phyloP scores from a whole-genome alignment of 371 early-diverging fungal genomes.

The Batkoa obscura region DNA sequence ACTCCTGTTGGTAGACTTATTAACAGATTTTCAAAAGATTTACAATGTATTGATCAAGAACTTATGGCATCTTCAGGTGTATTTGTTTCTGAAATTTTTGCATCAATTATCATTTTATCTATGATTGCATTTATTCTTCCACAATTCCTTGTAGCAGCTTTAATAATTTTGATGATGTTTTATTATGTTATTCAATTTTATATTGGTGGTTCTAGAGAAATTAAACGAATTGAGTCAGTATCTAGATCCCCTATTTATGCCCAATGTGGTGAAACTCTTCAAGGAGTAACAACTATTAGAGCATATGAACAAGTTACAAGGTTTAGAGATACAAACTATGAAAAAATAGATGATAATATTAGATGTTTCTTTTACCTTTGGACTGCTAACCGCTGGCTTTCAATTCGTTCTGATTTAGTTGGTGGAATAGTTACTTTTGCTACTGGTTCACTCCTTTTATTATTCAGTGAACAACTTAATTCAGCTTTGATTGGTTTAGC shows the following conservation, averaged over 20 bases:
- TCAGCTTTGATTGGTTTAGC: conserved; percentile 59
- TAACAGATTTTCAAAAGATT: conserved; percentile 64
- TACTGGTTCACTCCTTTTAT: conserved; percentile 25
- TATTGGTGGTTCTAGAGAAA: conserved; percentile 44
- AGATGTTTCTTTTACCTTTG: conserved; percentile 51
- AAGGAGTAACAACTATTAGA: conserved; percentile 51
- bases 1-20: conserved; percentile 73
- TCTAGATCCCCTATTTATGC: conserved; percentile 59
- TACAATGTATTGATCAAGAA: conserved; percentile 45
- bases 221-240: conserved; percentile 62
- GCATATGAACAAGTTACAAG: conserved; percentile 45
- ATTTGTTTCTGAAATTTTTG: conserved; percentile 27
- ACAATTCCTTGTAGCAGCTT: conserved; percentile 22
- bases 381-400: conserved; percentile 70
- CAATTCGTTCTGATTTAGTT: conserved; percentile 40
- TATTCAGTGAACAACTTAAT: conserved; percentile 20
- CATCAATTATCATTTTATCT: conserved; percentile 33
- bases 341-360: conserved; percentile 34
- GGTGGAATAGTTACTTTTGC: conserved; percentile 38
- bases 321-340: conserved; percentile 30
- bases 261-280: conserved; percentile 50
- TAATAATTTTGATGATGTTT: conserved; percentile 19
- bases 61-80: conserved; percentile 28
- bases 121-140: conserved; percentile 37
- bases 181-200: conserved; percentile 33